Evolutionary conservation across 192 early-diverging fungal species (phyloP).

Genomic region (Coemansia sp.): DNA sequence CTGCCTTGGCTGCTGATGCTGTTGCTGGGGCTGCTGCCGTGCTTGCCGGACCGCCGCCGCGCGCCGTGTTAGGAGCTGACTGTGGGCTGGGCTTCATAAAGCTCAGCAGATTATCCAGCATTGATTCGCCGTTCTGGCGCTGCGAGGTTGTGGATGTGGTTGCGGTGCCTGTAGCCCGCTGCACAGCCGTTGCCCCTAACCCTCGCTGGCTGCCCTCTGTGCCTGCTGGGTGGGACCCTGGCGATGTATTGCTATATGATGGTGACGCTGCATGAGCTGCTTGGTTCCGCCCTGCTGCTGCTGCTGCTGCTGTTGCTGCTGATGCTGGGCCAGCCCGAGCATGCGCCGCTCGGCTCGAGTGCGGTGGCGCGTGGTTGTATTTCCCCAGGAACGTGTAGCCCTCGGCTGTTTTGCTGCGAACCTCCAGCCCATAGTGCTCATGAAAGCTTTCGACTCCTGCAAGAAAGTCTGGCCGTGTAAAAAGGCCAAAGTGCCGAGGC

Average conservation of each 20-base stretch:
- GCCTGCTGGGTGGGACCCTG: background rate
- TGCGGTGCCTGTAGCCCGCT: slow-evolving; percentile 6
- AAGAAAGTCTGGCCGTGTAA: slow-evolving; percentile 31
- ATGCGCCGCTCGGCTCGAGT: too few relatives aligned
- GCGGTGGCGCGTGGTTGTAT: slow-evolving; percentile 12
- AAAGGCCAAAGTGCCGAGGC: slow-evolving; percentile 15
- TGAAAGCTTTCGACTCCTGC: slow-evolving; percentile 34
- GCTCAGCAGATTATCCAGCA: slow-evolving; percentile 36
- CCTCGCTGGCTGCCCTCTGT: background rate
- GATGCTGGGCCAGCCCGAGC: too few relatives aligned
- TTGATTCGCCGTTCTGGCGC: slow-evolving; percentile 19
- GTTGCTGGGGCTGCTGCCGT: slow-evolving; percentile 3
- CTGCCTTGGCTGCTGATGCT: background rate
- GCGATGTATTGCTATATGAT: slow-evolving; percentile 2
- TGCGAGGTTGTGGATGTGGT: background rate
- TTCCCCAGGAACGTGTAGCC: slow-evolving; percentile 49
- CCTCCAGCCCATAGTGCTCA: slow-evolving; percentile 46
- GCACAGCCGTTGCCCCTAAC: background rate
- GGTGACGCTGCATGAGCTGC: background rate
- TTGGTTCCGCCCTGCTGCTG: background rate
- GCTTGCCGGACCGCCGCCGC: background rate
- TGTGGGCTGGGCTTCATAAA: slow-evolving; percentile 36
- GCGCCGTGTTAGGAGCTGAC: slow-evolving; percentile 8
- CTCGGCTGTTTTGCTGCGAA: slow-evolving; percentile 23
- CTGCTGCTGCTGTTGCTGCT: background rate